These are phyloP conservation scores for Thozetella sp. DNA, from an alignment of 495 filamentous ascomycete species.

Conservation along the genomic window DNA sequence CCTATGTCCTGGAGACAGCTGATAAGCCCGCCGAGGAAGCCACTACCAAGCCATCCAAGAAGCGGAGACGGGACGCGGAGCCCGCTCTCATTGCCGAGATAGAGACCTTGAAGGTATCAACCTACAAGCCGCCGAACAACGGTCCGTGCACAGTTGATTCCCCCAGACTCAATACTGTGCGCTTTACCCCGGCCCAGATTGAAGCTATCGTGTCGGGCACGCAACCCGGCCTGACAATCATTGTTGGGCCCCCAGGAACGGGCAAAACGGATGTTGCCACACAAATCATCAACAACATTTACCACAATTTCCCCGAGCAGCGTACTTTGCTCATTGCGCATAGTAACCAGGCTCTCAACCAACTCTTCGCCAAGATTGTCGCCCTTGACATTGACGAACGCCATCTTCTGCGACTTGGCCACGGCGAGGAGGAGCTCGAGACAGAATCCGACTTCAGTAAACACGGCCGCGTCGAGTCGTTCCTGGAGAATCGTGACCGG, in stretches of 20 bases:
- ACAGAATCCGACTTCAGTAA: conserved; percentile 91
- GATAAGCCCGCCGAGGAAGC: conserved; percentile 46
- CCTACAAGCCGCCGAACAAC: conserved; percentile 87
- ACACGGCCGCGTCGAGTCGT: conserved; percentile 91
- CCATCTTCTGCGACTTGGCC: conserved; percentile 89
- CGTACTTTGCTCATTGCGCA: conserved; percentile 93
- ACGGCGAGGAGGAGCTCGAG: conserved; percentile 91
- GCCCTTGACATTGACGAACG: conserved; percentile 93
- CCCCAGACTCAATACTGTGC: conserved; percentile 79
- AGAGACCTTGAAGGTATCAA: conserved; percentile 78
- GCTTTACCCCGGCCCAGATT: conserved; percentile 89
- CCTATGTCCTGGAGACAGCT: conserved; percentile 76
- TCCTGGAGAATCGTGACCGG: conserved; percentile 82
- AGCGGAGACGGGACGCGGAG: conserved; percentile 77
- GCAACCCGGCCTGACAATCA: conserved; percentile 91
- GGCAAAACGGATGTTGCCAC: conserved; percentile 98
- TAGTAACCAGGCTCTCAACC: conserved; percentile 97
- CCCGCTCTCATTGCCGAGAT: conserved; percentile 56
- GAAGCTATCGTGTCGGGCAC: conserved; percentile 93
- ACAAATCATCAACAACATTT: conserved; percentile 98
- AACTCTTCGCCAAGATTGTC: conserved; percentile 98
- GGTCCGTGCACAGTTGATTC: conserved; percentile 91
- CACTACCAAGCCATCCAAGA: conserved; percentile 67
- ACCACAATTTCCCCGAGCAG: conserved; percentile 94
- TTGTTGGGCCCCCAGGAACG: conserved; percentile 94